phyloP scores from a whole-genome alignment of 108 stramenopile species.

The Pelagomonas calceolata region DNA sequence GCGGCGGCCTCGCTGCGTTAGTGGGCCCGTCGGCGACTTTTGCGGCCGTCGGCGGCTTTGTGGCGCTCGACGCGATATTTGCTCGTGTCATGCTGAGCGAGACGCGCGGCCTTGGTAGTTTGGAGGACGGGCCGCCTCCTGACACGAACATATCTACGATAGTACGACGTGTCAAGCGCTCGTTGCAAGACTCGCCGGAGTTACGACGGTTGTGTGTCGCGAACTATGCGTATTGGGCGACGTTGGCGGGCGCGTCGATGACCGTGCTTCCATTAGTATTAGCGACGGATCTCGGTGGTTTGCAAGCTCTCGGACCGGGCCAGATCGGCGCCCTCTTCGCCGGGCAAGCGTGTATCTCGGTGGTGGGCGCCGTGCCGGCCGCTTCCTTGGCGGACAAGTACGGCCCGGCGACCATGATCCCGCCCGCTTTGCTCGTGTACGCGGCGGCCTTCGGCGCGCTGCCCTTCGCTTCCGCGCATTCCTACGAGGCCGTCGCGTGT shows the following conservation, averaged over 20 bases:
- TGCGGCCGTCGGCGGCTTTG: conserved; percentile 41
- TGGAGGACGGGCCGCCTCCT: too few relatives aligned
- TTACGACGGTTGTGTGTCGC: conserved; percentile 60
- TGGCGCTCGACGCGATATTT: conserved; percentile 3
- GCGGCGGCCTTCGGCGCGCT: not conserved
- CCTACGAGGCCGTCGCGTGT: too few relatives aligned
- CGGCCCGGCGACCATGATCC: conserved; percentile 3
- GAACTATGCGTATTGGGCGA: conserved; percentile 72
- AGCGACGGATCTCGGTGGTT: conserved; percentile 31
- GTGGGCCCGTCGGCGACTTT: conserved; percentile 40
- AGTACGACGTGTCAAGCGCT: conserved; percentile 28
- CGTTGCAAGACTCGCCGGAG: conserved; percentile 3
- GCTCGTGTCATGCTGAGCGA: conserved; percentile 6
- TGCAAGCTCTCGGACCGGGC: not conserved
- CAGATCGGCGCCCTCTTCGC: conserved; percentile 13
- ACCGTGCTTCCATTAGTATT: conserved; percentile 68
- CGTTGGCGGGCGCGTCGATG: conserved; percentile 67
- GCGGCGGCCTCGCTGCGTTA: conserved; percentile 46
- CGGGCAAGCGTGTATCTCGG: not conserved
- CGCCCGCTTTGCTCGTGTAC: not conserved
- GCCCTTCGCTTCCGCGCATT: too few relatives aligned
- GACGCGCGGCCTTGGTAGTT: too few relatives aligned
- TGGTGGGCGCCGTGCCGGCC: conserved; percentile 4
- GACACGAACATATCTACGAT: conserved; percentile 59
- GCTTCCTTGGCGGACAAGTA: conserved; percentile 10